Conservation (phyloP, 1,284 basidiomycete species). For the Irpex rosettiformis region DNA sequence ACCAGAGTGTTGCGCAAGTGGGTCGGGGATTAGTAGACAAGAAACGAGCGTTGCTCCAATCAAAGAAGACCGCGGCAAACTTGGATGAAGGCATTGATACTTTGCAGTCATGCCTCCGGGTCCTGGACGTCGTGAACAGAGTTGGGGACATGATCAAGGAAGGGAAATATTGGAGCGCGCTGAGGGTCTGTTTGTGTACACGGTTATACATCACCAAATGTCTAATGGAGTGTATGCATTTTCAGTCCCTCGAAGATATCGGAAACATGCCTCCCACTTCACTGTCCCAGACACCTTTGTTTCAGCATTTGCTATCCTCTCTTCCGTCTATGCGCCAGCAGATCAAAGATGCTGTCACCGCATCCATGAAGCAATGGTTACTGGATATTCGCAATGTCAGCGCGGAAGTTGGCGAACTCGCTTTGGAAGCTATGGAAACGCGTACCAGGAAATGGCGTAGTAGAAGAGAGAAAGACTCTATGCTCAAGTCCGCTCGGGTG, state of each 20-base stretch:
- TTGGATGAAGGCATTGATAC: conserved; percentile 96
- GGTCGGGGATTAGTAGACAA: conserved; percentile 87
- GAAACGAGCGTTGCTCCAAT: conserved; percentile 85
- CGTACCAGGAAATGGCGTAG: conserved; percentile 84
- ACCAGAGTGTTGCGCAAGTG: conserved; percentile 71
- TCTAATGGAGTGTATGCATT: conserved; percentile 23
- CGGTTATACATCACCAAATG: conserved; percentile 19
- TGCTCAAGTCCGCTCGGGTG: conserved; percentile 77
- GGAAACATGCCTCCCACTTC: conserved; percentile 88
- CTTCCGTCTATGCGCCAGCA: conserved; percentile 86
- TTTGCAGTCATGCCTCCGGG: conserved; percentile 86
- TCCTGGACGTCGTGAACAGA: conserved; percentile 93
- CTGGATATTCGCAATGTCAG: conserved; percentile 92
- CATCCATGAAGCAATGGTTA: conserved; percentile 96
- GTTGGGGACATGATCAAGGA: conserved; percentile 91
- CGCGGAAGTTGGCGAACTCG: conserved; percentile 82
- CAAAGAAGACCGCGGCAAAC: conserved; percentile 89
- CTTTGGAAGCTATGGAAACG: conserved; percentile 87
- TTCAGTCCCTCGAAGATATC: conserved; percentile 90
- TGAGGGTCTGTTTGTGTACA: conserved; percentile 70
- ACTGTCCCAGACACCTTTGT: conserved; percentile 91
- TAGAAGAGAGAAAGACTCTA: conserved; percentile 74
- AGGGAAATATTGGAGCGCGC: conserved; percentile 94
- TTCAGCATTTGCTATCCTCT: conserved; percentile 87
- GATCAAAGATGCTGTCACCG: conserved; percentile 91